Evolutionary conservation across 2,329 filamentous ascomycete species (phyloP).

Genomic region (Daldinia sp.): DNA sequence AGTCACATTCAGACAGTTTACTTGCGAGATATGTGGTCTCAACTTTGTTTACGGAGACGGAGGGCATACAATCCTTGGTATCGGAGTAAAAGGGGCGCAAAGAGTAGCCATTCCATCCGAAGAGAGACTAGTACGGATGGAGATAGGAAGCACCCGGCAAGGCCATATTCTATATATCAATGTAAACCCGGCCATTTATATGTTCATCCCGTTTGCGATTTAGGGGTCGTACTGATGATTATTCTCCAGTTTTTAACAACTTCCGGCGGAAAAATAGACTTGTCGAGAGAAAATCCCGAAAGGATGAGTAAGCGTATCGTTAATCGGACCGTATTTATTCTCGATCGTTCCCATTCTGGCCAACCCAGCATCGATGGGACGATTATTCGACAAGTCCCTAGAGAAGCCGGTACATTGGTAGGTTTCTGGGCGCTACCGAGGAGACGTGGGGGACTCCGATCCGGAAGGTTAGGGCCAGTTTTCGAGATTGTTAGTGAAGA

Average conservation of each 20-base stretch:
- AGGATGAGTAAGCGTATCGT: not conserved
- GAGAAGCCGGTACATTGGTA: not conserved
- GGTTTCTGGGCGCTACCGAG: slow-evolving; percentile 31
- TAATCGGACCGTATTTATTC: not conserved
- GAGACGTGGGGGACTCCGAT: slow-evolving; percentile 9
- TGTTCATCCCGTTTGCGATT: not conserved
- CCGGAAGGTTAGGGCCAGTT: slow-evolving; percentile 25
- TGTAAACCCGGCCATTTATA: slow-evolving; percentile 11
- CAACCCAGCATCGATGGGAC: not conserved
- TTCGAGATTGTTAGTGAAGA: slow-evolving; percentile 9
- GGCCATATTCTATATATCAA: slow-evolving; percentile 27
- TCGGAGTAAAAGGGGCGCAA: not conserved
- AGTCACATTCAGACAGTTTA: not conserved
- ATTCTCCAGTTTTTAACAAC: not conserved
- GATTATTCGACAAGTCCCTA: not conserved
- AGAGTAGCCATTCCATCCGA: slow-evolving; percentile 17
- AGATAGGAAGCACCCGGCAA: slow-evolving; percentile 18
- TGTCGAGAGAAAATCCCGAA: not conserved
- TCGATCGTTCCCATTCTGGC: not conserved
- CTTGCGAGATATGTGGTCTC: not conserved
- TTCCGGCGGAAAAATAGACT: not conserved
- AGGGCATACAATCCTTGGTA: not conserved
- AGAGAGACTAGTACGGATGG: slow-evolving; percentile 29
- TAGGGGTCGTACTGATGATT: not conserved
- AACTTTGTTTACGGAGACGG: slow-evolving; percentile 29